A percentile compares a stretch with the other conserved stretches of the same genome.
These are phyloP conservation scores for Aspergillus egyptiacus DNA, from an alignment of 495 filamentous ascomycete species.

Conservation along the genomic window DNA sequence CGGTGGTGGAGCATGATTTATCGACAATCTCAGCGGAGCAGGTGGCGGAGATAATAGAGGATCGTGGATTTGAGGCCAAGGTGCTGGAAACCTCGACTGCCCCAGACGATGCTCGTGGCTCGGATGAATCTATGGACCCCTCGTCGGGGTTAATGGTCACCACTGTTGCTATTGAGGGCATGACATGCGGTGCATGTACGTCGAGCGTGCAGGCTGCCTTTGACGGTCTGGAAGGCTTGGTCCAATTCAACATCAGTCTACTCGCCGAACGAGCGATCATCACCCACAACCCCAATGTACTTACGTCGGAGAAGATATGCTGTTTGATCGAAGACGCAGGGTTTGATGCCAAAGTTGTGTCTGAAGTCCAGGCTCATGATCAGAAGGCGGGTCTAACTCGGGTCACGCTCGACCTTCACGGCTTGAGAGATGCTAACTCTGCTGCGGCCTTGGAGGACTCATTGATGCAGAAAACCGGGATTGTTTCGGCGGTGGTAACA, in stretches of 20 bases:
- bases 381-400: slow-evolving; percentile 35
- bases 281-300: slow-evolving; percentile 65
- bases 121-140: slow-evolving; percentile 32
- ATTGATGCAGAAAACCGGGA: slow-evolving; percentile 59
- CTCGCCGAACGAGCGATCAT: slow-evolving; percentile 88
- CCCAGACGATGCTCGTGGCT: slow-evolving; percentile 10
- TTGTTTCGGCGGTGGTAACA: slow-evolving; percentile 66
- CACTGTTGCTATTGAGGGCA: slow-evolving; percentile 81
- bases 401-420: slow-evolving; percentile 77
- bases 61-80: slow-evolving; percentile 85
- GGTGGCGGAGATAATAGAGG: slow-evolving; percentile 85
- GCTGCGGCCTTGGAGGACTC: slow-evolving; percentile 66
- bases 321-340: slow-evolving; percentile 67
- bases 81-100: slow-evolving; percentile 50
- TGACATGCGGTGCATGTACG: slow-evolving; percentile 97
- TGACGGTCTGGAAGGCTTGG: slow-evolving; percentile 65
- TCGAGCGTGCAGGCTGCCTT: slow-evolving; percentile 85
- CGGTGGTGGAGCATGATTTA: slow-evolving; percentile 73
- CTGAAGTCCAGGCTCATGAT: slow-evolving; percentile 30
- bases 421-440: slow-evolving; percentile 61
- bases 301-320: slow-evolving; percentile 65
- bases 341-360: slow-evolving; percentile 76
- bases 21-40: slow-evolving; percentile 56
- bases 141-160: slow-evolving; percentile 53
- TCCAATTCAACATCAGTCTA: slow-evolving; percentile 87